A percentile compares a stretch with the other conserved stretches of the same genome.
phyloP scores from a whole-genome alignment of 352 stramenopile species.

The Phytophthora cajani region DNA sequence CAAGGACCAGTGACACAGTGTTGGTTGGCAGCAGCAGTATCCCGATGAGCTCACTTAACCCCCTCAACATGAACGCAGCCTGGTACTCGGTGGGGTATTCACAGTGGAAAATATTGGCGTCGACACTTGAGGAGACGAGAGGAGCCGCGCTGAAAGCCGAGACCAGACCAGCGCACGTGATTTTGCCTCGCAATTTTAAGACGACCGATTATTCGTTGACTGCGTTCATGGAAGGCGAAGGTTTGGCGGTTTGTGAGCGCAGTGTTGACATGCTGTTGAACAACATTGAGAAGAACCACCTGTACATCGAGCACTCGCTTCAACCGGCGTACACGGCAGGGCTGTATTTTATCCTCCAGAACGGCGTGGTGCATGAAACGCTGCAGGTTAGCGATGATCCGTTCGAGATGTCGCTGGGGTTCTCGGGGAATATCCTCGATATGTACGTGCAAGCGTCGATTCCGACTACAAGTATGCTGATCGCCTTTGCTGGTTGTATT shows the following conservation, averaged over 20 bases:
- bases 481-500: slow-evolving; percentile 10
- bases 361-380: slow-evolving; percentile 21
- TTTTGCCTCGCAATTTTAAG: slow-evolving; percentile 21
- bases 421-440: slow-evolving; percentile 16
- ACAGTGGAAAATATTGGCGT: slow-evolving; percentile 11
- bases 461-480: slow-evolving; percentile 3
- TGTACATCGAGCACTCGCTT: slow-evolving; percentile 48
- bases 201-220: slow-evolving; percentile 5
- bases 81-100: slow-evolving; percentile 1
- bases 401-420: slow-evolving; percentile 3
- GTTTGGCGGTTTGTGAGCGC: not conserved
- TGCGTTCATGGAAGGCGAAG: slow-evolving; percentile 5
- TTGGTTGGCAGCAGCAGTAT: slow-evolving; percentile 8
- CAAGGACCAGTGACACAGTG: not conserved
- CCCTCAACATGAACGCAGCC: slow-evolving; percentile 10
- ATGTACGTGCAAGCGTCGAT: slow-evolving; percentile 24
- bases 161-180: slow-evolving; percentile 2
- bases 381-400: not conserved
- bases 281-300: slow-evolving; percentile 38
- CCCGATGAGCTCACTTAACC: slow-evolving; percentile 9
- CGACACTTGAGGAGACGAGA: slow-evolving; percentile 16
- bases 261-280: slow-evolving; percentile 1
- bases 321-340: slow-evolving; percentile 43
- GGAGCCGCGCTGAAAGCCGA: not conserved
- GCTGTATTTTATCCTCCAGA: slow-evolving; percentile 47